Base-by-base conservation (phyloP, 108 stramenopile genomes). In the Skeletonema tropicum region DNA sequence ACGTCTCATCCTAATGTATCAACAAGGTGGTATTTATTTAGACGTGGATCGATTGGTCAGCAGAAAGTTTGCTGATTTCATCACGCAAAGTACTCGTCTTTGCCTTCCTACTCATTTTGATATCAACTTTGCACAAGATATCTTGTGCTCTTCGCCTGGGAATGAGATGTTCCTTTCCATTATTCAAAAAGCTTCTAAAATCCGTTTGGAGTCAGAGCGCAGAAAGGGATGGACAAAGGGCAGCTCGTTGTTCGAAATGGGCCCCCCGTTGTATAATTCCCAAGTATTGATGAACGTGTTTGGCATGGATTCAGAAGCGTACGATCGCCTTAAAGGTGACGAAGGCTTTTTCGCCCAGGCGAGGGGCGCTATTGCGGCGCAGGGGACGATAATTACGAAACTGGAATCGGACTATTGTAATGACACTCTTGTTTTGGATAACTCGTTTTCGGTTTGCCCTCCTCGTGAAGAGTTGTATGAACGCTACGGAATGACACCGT, bases 41-140 rank as follows among this genome's bases (percentile, higher is more conserved):
- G 74, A 75, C 42, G 74, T 65, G 9, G 74, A 75, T 67, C 66
- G 74, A 17, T 46, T 75, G 21, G 33, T 75, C 0, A 60, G 49
- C 57, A 60, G 35, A 26, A 64, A 46, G 21, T 42, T 75, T 26
- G 29, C 23, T 8, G 31, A 46, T 17, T 23, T 67, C 5, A 5
- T 67, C 5, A 32, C 14, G 3, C 32, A 17, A n/a, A 60, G 19
- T 15, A 67, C 66, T 11, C 55, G 29, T 21, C 29, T 75, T 32
- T 75, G 74, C 33, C 66, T 75, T 5, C 74, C 74, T 8, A 75
- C 74, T 11, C 52, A 55, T 48, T 46, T 66, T 60, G 74, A 75
- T 75, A 52, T 67, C 57, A 75, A 75, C 45, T 75, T 75, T 67
- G 55, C 57, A 66, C 74, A 75, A 42, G 74, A 75, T 67, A 66